Evolutionary conservation across 208 protist genomes (phyloP).

Genomic region (Trypanosoma vivax): DNA sequence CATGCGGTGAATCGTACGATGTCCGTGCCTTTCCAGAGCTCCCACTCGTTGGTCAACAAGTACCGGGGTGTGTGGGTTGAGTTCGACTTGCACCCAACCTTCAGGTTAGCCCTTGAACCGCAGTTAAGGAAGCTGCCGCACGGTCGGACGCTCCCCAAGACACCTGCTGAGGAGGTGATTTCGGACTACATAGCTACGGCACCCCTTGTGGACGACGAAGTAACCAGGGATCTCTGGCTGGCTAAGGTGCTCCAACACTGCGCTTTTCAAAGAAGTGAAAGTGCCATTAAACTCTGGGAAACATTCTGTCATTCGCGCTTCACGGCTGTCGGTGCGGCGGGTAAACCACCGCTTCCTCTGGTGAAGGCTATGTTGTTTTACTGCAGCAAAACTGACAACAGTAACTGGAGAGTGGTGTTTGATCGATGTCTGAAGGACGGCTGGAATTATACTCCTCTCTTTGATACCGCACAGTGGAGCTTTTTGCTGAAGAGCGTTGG

Average conservation of each 20-base stretch:
- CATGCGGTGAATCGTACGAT: slow-evolving; percentile 74
- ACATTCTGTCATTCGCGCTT: slow-evolving; percentile 57
- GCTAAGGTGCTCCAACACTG: slow-evolving; percentile 85
- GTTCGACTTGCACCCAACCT: slow-evolving; percentile 73
- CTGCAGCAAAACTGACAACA: slow-evolving; percentile 61
- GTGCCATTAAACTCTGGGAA: slow-evolving; percentile 72
- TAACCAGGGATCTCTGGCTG: slow-evolving; percentile 67
- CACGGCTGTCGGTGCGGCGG: slow-evolving; percentile 23
- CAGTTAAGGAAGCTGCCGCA: slow-evolving; percentile 81
- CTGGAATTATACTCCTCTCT: slow-evolving; percentile 83
- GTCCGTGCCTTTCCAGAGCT: slow-evolving; percentile 51
- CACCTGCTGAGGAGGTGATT: slow-evolving; percentile 66
- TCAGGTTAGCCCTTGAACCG: slow-evolving; percentile 67
- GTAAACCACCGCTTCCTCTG: slow-evolving; percentile 54
- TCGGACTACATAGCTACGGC: slow-evolving; percentile 61
- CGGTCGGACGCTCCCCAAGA: slow-evolving; percentile 63
- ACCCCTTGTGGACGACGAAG: slow-evolving; percentile 60
- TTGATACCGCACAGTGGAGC: slow-evolving; percentile 80
- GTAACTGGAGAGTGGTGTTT: slow-evolving; percentile 69
- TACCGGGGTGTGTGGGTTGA: slow-evolving; percentile 85
- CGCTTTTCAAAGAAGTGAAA: slow-evolving; percentile 60
- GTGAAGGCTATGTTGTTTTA: slow-evolving; percentile 78
- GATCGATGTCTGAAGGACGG: slow-evolving; percentile 62
- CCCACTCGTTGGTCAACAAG: slow-evolving; percentile 65
- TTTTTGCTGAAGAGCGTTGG: slow-evolving; percentile 79